Evolutionary conservation across 2,329 filamentous ascomycete genomes (phyloP).

Genomic region (Fusarium ambrosium): DNA sequence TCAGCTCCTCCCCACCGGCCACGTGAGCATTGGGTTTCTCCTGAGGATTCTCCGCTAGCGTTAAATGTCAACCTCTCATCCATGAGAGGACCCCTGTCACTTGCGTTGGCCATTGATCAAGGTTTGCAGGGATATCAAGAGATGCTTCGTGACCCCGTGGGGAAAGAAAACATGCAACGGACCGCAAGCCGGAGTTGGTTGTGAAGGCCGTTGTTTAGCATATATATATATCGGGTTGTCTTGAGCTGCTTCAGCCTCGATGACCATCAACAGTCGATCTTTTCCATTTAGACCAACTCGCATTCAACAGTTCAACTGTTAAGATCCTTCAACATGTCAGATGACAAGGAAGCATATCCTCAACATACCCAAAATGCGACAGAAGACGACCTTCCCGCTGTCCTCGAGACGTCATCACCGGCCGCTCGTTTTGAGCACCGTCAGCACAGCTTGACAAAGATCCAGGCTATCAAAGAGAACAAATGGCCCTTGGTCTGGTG

Average conservation of each 20-base stretch:
- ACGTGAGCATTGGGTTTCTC: not conserved
- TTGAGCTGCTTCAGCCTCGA: not conserved
- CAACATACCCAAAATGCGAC: not conserved
- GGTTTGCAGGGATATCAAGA: not conserved
- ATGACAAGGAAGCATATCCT: not conserved
- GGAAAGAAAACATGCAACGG: not conserved
- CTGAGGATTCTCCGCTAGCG: not conserved
- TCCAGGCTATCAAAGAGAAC: not conserved
- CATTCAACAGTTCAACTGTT: not conserved
- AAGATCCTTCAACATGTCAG: not conserved
- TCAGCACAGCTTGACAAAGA: not conserved
- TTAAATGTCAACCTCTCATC: not conserved
- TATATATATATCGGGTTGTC: not conserved
- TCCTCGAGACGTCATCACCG: not conserved
- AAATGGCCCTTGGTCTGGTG: not conserved
- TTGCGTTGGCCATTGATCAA: not conserved
- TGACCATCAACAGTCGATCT: not conserved
- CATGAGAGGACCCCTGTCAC: not conserved
- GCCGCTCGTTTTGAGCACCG: not conserved
- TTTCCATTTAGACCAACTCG: not conserved
- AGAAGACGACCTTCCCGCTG: not conserved
- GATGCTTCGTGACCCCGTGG: not conserved
- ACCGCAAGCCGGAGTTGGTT: not conserved
- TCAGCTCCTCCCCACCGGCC: not conserved
- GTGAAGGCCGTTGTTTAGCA: not conserved